These are phyloP conservation scores for Fomitopsis schrenkii DNA, from an alignment of 1,284 basidiomycete species.

Conservation along the genomic window DNA sequence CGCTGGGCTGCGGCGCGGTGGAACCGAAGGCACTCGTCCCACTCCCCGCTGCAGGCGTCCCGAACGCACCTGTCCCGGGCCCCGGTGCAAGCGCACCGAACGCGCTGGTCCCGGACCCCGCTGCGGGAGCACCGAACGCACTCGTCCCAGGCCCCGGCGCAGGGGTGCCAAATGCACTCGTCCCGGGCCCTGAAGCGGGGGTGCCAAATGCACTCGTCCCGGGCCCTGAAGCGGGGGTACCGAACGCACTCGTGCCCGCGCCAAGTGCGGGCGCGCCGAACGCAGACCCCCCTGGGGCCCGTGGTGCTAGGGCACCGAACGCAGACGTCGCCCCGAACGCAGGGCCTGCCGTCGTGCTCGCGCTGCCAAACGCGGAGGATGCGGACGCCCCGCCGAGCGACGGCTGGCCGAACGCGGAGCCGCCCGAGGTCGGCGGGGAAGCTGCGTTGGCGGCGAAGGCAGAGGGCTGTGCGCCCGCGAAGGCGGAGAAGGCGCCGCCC, in stretches of 20 bases:
- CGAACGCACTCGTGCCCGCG: no score
- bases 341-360: slow-evolving; percentile 19
- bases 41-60: slow-evolving; percentile 15
- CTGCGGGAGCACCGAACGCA: slow-evolving; percentile 22
- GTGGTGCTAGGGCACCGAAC: slow-evolving; percentile 25
- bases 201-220: no score
- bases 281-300: slow-evolving; percentile 17
- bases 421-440: slow-evolving; percentile 5
- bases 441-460: slow-evolving; percentile 28
- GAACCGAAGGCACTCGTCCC: slow-evolving; percentile 31
- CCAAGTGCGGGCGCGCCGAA: slow-evolving; percentile 26
- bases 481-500: slow-evolving; percentile 23
- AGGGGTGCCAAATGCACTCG: neutral
- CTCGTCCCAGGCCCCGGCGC: slow-evolving; percentile 15
- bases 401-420: slow-evolving; percentile 27
- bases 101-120: slow-evolving; percentile 19
- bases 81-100: slow-evolving; percentile 27
- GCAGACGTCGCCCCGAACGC: slow-evolving; percentile 20
- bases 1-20: slow-evolving; percentile 19
- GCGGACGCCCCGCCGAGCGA: slow-evolving; percentile 17
- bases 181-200: no score
- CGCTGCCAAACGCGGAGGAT: slow-evolving; percentile 32
- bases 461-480: slow-evolving; percentile 25
- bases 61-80: slow-evolving; percentile 25
- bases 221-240: no score